These are phyloP conservation scores for Pseudogymnoascus sp. DNA, from an alignment of 2,329 filamentous ascomycete genomes.

Conservation along the genomic window DNA sequence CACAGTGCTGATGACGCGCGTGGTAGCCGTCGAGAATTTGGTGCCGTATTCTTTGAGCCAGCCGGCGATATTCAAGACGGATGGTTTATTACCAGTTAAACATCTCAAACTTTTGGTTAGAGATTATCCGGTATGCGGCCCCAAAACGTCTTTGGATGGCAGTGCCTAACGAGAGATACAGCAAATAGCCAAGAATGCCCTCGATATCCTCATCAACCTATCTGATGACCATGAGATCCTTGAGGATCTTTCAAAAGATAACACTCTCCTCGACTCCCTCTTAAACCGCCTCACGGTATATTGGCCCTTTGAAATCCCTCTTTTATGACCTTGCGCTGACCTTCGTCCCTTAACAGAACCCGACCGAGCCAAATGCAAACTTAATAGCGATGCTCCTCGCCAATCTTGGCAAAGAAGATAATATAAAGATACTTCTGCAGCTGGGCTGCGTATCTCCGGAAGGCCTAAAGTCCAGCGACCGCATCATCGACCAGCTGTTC, in stretches of 20 bases:
- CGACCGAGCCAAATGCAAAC: constrained; percentile 74
- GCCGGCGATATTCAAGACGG: constrained; percentile 74
- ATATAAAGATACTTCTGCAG: constrained; percentile 59
- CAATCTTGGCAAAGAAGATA: constrained; percentile 78
- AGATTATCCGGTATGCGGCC: constrained; percentile 61
- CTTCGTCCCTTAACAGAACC: constrained; percentile 41
- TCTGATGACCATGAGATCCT: constrained; percentile 71
- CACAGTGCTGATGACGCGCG: constrained; percentile 18
- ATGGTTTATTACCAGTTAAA: constrained; percentile 69
- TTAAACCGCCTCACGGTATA: constrained; percentile 67
- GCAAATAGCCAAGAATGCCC: constrained; percentile 86
- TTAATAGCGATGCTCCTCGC: constrained; percentile 85
- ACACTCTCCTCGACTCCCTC: constrained; percentile 70
- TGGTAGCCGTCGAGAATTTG: constrained; percentile 70
- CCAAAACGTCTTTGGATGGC: not conserved
- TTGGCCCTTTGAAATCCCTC: constrained; percentile 36
- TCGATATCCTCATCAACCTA: constrained; percentile 84
- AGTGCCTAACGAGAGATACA: constrained; percentile 30
- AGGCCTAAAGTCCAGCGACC: constrained; percentile 62
- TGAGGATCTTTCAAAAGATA: constrained; percentile 65
- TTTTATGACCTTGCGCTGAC: constrained; percentile 8
- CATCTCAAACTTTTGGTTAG: constrained; percentile 80
- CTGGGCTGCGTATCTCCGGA: constrained; percentile 62
- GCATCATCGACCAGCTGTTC: constrained; percentile 81
- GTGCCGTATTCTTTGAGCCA: constrained; percentile 72